Evolutionary conservation across 2,329 filamentous ascomycete genomes (phyloP).

Genomic region (Colletotrichum godetiae): DNA sequence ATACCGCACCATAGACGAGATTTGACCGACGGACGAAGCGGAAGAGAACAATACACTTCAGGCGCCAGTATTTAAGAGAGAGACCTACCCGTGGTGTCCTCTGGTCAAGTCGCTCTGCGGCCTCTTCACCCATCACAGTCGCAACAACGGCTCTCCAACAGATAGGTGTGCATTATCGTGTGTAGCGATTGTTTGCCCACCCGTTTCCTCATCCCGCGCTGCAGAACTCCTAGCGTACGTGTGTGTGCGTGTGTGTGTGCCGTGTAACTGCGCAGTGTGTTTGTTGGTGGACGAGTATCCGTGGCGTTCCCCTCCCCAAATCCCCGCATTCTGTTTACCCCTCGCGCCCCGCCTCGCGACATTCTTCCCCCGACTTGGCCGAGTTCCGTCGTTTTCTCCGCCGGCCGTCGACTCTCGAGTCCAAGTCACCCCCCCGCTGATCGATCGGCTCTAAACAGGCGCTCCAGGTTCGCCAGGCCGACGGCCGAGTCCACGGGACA

Average conservation of each 20-base stretch:
- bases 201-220: not conserved
- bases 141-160: not conserved
- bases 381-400: conserved; percentile 9
- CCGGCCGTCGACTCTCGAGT: not conserved
- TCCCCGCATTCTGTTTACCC: conserved; percentile 28
- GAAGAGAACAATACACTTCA: not conserved
- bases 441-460: conserved; percentile 29
- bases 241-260: not conserved
- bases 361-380: conserved; percentile 31
- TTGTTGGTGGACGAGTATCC: not conserved
- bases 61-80: not conserved
- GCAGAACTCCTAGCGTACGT: not conserved
- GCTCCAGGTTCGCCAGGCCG: conserved; percentile 17
- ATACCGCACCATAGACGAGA: not conserved
- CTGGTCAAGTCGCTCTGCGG: not conserved
- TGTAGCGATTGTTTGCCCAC: not conserved
- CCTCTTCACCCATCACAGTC: not conserved
- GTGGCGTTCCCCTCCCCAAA: conserved; percentile 1
- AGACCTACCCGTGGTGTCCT: not conserved
- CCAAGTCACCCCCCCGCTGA: conserved; percentile 10
- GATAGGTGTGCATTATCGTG: conserved; percentile 9
- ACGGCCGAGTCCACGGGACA: conserved; percentile 20
- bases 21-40: not conserved
- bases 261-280: not conserved
- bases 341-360: conserved; percentile 34